Conservation (phyloP, 345 rosid species). For the Syzygium grande region DNA sequence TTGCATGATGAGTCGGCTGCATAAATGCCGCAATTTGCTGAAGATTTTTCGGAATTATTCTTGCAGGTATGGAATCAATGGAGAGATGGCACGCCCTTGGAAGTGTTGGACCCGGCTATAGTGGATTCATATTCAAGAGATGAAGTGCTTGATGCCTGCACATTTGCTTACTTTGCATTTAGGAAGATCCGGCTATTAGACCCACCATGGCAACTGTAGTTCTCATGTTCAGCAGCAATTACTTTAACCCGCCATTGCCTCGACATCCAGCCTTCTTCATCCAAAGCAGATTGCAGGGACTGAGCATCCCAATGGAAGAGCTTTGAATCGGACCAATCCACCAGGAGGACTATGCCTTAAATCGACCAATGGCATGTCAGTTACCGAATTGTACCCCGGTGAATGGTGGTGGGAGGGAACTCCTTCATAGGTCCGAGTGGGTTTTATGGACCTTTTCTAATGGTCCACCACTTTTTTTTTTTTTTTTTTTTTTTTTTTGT, state of each 20-base stretch:
- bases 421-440: not conserved
- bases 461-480: no score
- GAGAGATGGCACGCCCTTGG: not conserved
- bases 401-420: not conserved
- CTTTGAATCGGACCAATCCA: not conserved
- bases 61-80: not conserved
- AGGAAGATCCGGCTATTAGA: not conserved
- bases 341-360: not conserved
- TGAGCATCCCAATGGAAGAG: not conserved
- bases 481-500: no score
- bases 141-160: not conserved
- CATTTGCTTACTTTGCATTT: not conserved
- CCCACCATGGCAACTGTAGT: not conserved
- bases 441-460: no score
- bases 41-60: not conserved
- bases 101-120: not conserved
- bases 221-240: not conserved
- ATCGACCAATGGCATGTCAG: not conserved
- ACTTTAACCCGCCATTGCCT: not conserved
- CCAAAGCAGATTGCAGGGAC: not conserved
- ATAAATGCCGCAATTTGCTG: not conserved
- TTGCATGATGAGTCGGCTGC: not conserved
- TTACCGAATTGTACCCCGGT: not conserved
- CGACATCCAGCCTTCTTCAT: not conserved
- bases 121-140: not conserved